Evolutionary conservation across 805 yeast genomes (phyloP).

Genomic region (Metschnikowia arizonensis): DNA sequence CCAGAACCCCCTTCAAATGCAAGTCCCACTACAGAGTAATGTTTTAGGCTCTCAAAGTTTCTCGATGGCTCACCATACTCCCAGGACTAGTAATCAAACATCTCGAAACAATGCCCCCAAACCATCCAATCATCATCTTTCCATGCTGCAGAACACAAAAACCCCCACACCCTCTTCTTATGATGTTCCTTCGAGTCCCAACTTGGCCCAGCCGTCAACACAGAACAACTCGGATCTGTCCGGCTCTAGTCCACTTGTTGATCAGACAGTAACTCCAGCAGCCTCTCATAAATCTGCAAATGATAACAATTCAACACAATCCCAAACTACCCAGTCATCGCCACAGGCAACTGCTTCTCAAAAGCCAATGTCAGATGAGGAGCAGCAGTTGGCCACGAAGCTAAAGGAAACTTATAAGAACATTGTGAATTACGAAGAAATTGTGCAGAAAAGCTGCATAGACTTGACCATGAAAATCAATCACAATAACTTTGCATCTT

Average conservation of each 20-base stretch:
- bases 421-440: slow-evolving; percentile 63
- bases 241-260: slow-evolving; percentile 32
- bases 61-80: slow-evolving; percentile 7
- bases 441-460: slow-evolving; percentile 66
- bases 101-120: slow-evolving; percentile 16
- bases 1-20: slow-evolving; percentile 22
- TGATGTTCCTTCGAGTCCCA: slow-evolving; percentile 41
- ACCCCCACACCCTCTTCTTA: slow-evolving; percentile 42
- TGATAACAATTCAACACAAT: slow-evolving; percentile 10
- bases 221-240: slow-evolving; percentile 40
- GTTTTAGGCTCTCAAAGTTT: slow-evolving; percentile 13
- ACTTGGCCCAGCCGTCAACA: slow-evolving; percentile 25
- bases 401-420: slow-evolving; percentile 70
- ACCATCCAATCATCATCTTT: slow-evolving; percentile 15
- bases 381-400: slow-evolving; percentile 63
- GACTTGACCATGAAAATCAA: slow-evolving; percentile 51
- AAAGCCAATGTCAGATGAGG: slow-evolving; percentile 50
- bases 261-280: slow-evolving; percentile 11
- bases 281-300: slow-evolving; percentile 5
- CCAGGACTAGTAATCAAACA: slow-evolving; percentile 4
- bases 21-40: slow-evolving; percentile 16
- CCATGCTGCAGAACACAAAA: slow-evolving; percentile 19
- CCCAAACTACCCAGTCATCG: slow-evolving; percentile 8
- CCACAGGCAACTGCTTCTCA: slow-evolving; percentile 9
- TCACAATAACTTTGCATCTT: slow-evolving; percentile 26